Conservation (phyloP, 768 basidiomycete genomes). For the Leucocoprinus birnbaumii region DNA sequence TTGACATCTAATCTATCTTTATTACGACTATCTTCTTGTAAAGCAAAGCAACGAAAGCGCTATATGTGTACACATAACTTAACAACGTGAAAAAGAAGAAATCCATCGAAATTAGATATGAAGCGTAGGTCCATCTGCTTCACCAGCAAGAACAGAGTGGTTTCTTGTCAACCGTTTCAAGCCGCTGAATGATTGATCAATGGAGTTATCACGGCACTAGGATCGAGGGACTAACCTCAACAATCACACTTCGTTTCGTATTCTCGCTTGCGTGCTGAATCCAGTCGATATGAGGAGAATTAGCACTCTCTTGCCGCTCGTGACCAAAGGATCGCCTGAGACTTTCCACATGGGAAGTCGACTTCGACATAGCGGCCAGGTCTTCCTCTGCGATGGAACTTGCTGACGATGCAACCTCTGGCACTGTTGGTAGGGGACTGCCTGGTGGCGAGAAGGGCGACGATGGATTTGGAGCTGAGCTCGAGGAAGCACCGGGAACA, state of each 20-base stretch:
- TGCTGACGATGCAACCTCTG: slow-evolving; percentile 49
- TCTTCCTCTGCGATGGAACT: slow-evolving; percentile 69
- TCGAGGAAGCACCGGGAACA: slow-evolving; percentile 7
- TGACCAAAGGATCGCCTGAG: slow-evolving; percentile 12
- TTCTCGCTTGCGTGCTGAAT: slow-evolving; percentile 36
- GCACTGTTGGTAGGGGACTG: slow-evolving; percentile 57
- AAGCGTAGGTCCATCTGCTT: slow-evolving; percentile 4
- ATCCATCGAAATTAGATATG: slow-evolving; percentile 13
- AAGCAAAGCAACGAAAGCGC: not conserved
- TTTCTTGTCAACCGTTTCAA: slow-evolving; percentile 68
- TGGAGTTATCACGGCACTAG: not conserved
- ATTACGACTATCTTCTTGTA: slow-evolving; percentile 4
- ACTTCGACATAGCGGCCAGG: slow-evolving; percentile 71
- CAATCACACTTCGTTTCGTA: slow-evolving; percentile 59
- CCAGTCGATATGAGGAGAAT: slow-evolving; percentile 38
- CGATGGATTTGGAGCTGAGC: slow-evolving; percentile 20
- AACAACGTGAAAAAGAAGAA: slow-evolving; percentile 15
- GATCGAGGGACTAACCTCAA: slow-evolving; percentile 54
- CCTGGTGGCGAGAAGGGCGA: slow-evolving; percentile 55
- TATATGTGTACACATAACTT: slow-evolving; percentile 17
- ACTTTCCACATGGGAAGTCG: slow-evolving; percentile 66
- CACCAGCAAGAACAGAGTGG: slow-evolving; percentile 76
- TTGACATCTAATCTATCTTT: not conserved
- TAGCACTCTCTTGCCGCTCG: slow-evolving; percentile 1
- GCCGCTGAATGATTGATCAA: slow-evolving; percentile 42